Evolutionary conservation across 192 early-diverging fungal species (phyloP).

Genomic region (Dissophora globulifera): DNA sequence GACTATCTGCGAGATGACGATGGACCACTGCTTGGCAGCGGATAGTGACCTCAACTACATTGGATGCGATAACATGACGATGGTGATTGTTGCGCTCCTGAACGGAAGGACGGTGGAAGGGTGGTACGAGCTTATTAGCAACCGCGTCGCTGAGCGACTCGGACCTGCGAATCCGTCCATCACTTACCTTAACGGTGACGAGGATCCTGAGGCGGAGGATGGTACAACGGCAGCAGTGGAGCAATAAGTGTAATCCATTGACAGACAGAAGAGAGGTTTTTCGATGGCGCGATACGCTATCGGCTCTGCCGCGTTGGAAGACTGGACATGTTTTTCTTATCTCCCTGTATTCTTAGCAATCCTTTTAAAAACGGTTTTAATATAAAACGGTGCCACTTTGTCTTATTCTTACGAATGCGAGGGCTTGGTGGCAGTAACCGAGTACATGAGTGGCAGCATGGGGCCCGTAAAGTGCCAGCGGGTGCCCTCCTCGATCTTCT

Average conservation of each 20-base stretch:
- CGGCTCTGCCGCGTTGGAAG: too few species aligned
- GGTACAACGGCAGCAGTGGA: not conserved
- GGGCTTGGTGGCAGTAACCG: constrained; percentile 20
- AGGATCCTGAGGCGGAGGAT: constrained; percentile 39
- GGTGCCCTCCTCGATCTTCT: constrained; percentile 26
- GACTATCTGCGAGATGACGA: constrained; percentile 86
- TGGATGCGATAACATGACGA: constrained; percentile 99
- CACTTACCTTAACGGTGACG: constrained; percentile 35
- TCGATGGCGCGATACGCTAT: too few species aligned
- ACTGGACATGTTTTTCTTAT: not conserved
- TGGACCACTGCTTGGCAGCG: constrained; percentile 91
- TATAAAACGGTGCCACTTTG: too few species aligned
- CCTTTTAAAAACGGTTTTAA: too few species aligned
- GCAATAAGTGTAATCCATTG: not conserved
- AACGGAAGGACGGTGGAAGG: constrained; percentile 79
- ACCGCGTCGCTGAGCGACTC: constrained; percentile 26
- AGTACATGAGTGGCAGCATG: constrained; percentile 51
- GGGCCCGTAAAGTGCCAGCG: constrained; percentile 25
- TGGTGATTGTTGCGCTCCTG: constrained; percentile 89
- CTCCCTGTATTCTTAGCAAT: constrained; percentile 6
- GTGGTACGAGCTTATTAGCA: constrained; percentile 72
- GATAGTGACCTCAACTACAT: constrained; percentile 90
- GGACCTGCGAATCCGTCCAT: constrained; percentile 23
- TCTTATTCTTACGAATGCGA: not conserved
- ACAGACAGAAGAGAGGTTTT: too few species aligned